phyloP scores from a whole-genome alignment of 495 filamentous ascomycete genomes.

The Aspergillus asperescens region DNA sequence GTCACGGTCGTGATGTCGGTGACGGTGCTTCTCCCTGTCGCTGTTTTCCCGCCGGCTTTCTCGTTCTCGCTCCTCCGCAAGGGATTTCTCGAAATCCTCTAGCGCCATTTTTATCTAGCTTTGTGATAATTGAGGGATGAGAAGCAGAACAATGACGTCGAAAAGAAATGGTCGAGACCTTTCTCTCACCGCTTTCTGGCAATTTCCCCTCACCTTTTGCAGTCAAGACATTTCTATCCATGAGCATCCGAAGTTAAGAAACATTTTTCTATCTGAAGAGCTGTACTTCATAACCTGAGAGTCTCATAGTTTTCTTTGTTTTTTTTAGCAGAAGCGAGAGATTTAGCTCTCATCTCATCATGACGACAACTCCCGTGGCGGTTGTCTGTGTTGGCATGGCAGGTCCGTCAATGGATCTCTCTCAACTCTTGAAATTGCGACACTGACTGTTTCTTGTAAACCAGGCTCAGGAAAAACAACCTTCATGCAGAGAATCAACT shows the following conservation, averaged over 20 bases:
- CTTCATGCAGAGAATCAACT: slow-evolving; percentile 86
- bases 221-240: slow-evolving; percentile 29
- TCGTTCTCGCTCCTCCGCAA: slow-evolving; percentile 42
- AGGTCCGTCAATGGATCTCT: slow-evolving; percentile 36
- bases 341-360: slow-evolving; percentile 16
- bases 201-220: slow-evolving; percentile 34
- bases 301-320: not conserved
- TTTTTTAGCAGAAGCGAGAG: no score
- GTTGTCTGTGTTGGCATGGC: slow-evolving; percentile 98
- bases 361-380: slow-evolving; percentile 55
- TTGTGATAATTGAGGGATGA: slow-evolving; percentile 4
- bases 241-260: no score
- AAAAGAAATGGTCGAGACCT: slow-evolving; percentile 34
- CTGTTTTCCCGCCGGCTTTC: slow-evolving; percentile 30
- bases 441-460: slow-evolving; percentile 1
- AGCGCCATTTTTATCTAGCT: slow-evolving; percentile 40
- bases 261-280: no score
- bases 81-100: slow-evolving; percentile 51
- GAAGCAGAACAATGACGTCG: slow-evolving; percentile 17
- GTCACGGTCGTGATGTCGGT: slow-evolving; percentile 30
- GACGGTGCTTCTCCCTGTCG: slow-evolving; percentile 31
- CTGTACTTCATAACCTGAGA: no score
- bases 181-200: slow-evolving; percentile 15
- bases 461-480: slow-evolving; percentile 93
- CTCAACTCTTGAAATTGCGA: not conserved